Evolutionary conservation across 83 land plant genomes (phyloP).

Genomic region (Picea mariana): DNA sequence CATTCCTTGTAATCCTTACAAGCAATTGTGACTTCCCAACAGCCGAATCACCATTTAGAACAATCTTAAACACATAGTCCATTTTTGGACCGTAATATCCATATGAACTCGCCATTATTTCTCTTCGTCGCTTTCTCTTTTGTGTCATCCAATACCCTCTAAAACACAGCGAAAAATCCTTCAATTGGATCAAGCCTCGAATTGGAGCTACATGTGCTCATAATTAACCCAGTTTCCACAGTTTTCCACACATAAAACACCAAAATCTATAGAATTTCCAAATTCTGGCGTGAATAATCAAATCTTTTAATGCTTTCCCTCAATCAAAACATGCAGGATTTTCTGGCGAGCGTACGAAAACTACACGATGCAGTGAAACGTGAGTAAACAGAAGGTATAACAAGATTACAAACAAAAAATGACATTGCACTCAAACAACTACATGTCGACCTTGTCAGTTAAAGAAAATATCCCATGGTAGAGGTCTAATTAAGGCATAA

Average conservation of each 20-base stretch:
- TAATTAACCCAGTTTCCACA: background rate
- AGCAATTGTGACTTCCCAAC: constrained; percentile 10
- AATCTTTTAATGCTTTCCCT: background rate
- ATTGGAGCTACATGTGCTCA: background rate
- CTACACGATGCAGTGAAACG: no score
- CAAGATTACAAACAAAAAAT: no score
- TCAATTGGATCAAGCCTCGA: background rate
- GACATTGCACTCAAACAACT: no score
- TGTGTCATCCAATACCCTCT: background rate
- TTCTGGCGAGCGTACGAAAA: no score
- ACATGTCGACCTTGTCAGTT: no score
- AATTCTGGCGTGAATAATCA: background rate
- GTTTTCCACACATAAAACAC: background rate
- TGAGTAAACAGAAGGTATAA: no score
- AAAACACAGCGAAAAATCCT: background rate
- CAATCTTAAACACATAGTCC: constrained; percentile 15
- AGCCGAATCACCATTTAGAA: background rate
- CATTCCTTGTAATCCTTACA: constrained; percentile 4
- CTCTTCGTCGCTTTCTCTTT: background rate
- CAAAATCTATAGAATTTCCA: background rate
- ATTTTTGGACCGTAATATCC: constrained; percentile 3
- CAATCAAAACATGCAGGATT: background rate
- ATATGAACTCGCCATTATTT: background rate
- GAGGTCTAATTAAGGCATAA: no score
- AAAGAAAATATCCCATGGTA: no score